Base-by-base conservation (phyloP, 2,329 filamentous ascomycete species). In the Zymoseptoria ardabiliae region DNA sequence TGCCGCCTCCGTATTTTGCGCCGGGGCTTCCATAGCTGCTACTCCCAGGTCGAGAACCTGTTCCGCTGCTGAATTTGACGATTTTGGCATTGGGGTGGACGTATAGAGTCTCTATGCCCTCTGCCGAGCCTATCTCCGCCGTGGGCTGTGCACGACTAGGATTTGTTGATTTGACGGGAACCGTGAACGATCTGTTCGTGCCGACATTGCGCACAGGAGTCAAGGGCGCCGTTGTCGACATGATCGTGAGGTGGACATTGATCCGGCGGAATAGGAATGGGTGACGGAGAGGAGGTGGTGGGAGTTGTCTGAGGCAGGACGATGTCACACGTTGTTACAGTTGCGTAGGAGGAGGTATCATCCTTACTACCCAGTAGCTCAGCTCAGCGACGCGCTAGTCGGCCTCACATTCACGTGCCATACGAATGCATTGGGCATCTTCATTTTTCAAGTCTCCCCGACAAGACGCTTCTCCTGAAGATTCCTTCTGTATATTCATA, bases 71-170 rank as follows among this genome's bases (percentile, higher is more conserved):
- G 72, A 89, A 89, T 58, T 84, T 82, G 55, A 88, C 79, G 62
- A 95, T 89, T 70, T 86, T 90, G 60, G 86, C 86, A 50, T 82
- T 84, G 0, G 87, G 83, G 68, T 92, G 88, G 59, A 83, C 85
- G 71, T 89, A 94, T 4, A 95, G 81, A 1, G 85, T 89, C 72
- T 90, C 88, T 65, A 89, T 80, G 58, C 73, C 73, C 61, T 72
- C 72, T 17, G 70, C 71, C 9, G 75, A 72, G n/a, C 71, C 70
- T 55, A 73, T 71, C 25, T 69, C 69, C 19, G 65, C 66, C 10
- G 71, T 67, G 50, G 74, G 66, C 50, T 65, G 60, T 5, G 71
- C 60, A 17, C 64, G 64, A 13, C 70, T 70, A 45, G 70, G 66
- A 54, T 70, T 69, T 23, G 69, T 61, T 13, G 71, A 61, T 54